Evolutionary conservation across 352 stramenopile genomes (phyloP).

Genomic region (Phytopythium vexans): DNA sequence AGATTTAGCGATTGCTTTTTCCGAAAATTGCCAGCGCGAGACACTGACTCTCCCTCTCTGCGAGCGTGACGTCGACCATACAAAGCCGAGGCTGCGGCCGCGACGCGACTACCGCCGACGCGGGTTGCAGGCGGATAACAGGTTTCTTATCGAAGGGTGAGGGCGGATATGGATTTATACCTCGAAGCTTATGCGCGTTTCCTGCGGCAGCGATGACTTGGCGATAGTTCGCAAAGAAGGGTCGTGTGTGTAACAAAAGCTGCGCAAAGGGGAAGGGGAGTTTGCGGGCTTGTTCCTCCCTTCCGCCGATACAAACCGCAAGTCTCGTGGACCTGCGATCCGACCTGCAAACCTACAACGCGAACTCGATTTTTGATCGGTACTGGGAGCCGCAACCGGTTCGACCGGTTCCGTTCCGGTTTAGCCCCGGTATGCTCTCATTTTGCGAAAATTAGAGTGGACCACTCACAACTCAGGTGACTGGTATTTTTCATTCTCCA

Average conservation of each 20-base stretch:
- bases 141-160: no score
- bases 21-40: neutral
- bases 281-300: neutral
- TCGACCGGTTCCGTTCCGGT: no score
- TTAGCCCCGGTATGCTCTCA: no score
- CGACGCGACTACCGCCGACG: no score
- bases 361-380: no score
- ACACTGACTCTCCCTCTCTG: constrained; percentile 15
- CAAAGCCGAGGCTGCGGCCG: neutral
- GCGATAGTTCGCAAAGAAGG: neutral
- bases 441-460: no score
- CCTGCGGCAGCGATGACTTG: neutral
- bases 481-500: no score
- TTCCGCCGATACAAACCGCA: neutral
- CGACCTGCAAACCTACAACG: no score
- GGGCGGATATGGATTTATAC: neutral
- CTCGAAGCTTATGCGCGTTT: neutral
- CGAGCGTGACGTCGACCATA: neutral
- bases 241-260: neutral
- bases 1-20: constrained; percentile 11
- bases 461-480: no score
- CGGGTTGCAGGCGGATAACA: no score
- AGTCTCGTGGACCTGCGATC: no score
- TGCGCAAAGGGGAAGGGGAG: neutral
- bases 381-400: no score